A percentile compares a stretch with the other conserved stretches of the same genome.
These are phyloP conservation scores for Elsinoe batatas DNA, from an alignment of 2,329 filamentous ascomycete genomes.

Conservation along the genomic window DNA sequence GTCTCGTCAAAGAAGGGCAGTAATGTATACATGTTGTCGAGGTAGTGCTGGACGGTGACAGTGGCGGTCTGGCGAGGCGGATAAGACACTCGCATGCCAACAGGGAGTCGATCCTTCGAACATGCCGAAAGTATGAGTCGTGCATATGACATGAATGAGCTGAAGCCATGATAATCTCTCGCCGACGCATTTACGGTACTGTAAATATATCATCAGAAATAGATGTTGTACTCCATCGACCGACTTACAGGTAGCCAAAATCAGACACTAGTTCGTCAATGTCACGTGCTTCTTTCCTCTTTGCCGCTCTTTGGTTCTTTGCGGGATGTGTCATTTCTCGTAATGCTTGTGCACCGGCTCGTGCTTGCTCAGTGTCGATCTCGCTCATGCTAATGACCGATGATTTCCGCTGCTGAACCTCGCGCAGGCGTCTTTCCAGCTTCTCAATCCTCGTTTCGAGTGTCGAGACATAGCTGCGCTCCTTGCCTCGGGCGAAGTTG, in stretches of 20 bases:
- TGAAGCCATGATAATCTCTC: conserved; percentile 82
- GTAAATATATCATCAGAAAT: too few relatives aligned
- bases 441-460: conserved; percentile 86
- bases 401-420: conserved; percentile 59
- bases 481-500: conserved; percentile 90
- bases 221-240: too few relatives aligned
- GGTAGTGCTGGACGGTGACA: conserved; percentile 68
- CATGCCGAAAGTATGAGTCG: conserved; percentile 78
- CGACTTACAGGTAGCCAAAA: conserved; percentile 85
- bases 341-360: conserved; percentile 11
- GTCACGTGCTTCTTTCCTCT: conserved; percentile 64
- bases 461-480: conserved; percentile 91
- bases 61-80: conserved; percentile 61
- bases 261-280: conserved; percentile 89
- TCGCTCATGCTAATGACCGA: conserved; percentile 59
- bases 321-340: not conserved
- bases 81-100: conserved; percentile 49
- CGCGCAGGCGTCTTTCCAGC: conserved; percentile 63
- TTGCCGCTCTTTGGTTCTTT: conserved; percentile 32
- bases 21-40: conserved; percentile 69
- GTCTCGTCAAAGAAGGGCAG: conserved; percentile 78
- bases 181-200: conserved; percentile 90
- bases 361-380: conserved; percentile 15
- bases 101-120: conserved; percentile 60
- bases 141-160: conserved; percentile 84